A percentile compares a stretch with the other conserved stretches of the same genome.
These are phyloP conservation scores for Globomyces pollinis-pini DNA, from an alignment of 192 early-diverging fungal genomes.

Conservation along the genomic window DNA sequence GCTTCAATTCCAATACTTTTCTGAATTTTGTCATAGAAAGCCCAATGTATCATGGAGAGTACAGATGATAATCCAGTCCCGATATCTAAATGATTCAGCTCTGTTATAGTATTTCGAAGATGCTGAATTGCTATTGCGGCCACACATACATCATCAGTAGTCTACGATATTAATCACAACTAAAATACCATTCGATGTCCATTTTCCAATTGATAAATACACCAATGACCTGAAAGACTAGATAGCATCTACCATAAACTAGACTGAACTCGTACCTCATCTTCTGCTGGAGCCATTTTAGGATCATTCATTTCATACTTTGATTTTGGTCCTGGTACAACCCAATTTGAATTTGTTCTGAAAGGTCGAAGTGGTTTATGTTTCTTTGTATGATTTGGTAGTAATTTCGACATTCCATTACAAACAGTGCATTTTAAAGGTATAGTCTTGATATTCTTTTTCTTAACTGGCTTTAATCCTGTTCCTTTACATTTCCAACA, in stretches of 20 bases:
- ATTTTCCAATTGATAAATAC: conserved; percentile 26
- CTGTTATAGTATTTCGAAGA: not conserved
- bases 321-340: not conserved
- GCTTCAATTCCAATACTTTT: conserved; percentile 27
- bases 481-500: conserved; percentile 8
- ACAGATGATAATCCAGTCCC: conserved; percentile 32
- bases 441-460: not conserved
- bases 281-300: not conserved
- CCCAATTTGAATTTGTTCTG: not conserved
- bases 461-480: conserved; percentile 2
- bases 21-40: conserved; percentile 13
- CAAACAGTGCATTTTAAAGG: conserved; percentile 2
- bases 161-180: too few species aligned
- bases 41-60: conserved; percentile 21
- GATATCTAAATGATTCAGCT: conserved; percentile 21
- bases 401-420: not conserved
- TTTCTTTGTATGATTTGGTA: not conserved
- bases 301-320: not conserved
- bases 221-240: conserved; percentile 24
- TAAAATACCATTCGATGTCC: conserved; percentile 31
- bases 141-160: conserved; percentile 29
- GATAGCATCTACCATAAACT: too few species aligned
- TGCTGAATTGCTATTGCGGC: conserved; percentile 24
- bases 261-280: too few species aligned
- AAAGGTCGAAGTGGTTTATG: not conserved